These are phyloP conservation scores for Mimosa bimucronata DNA, from an alignment of 306 rosid species.

Conservation along the genomic window DNA sequence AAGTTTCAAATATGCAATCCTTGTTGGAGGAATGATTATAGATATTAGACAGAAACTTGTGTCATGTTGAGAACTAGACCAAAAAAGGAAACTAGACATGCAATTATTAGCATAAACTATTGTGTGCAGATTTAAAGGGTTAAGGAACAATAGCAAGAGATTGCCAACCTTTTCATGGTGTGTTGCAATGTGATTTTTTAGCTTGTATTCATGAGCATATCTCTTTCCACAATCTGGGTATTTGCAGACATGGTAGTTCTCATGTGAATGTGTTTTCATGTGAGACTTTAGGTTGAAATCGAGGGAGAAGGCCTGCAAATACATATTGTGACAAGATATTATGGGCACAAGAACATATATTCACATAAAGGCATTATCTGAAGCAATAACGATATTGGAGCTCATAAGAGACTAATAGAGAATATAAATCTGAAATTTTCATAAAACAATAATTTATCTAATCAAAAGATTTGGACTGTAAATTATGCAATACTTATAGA, in stretches of 20 bases:
- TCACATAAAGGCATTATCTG: slow-evolving; percentile 1
- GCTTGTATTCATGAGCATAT: slow-evolving; percentile 96
- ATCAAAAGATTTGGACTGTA: slow-evolving; percentile 8
- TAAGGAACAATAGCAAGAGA: slow-evolving; percentile 17
- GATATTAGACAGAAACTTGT: background rate
- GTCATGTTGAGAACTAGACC: background rate
- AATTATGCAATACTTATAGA: too few relatives aligned
- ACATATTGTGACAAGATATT: slow-evolving; percentile 18
- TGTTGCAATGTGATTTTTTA: slow-evolving; percentile 86
- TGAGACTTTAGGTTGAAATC: slow-evolving; percentile 94
- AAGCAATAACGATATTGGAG: slow-evolving; percentile 12
- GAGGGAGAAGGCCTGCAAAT: slow-evolving; percentile 85
- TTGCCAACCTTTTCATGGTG: slow-evolving; percentile 91
- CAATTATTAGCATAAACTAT: slow-evolving; percentile 12
- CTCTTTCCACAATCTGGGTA: slow-evolving; percentile 95
- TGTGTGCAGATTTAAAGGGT: background rate
- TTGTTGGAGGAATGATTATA: background rate
- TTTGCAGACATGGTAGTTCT: slow-evolving; percentile 93
- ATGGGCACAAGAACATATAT: background rate
- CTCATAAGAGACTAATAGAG: background rate
- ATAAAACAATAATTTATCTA: slow-evolving; percentile 20
- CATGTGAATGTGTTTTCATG: slow-evolving; percentile 98
- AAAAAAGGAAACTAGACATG: background rate
- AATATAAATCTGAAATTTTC: background rate
- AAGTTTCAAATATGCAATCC: background rate